phyloP scores from a whole-genome alignment of 352 stramenopile genomes.

The Phytophthora tubulina region DNA sequence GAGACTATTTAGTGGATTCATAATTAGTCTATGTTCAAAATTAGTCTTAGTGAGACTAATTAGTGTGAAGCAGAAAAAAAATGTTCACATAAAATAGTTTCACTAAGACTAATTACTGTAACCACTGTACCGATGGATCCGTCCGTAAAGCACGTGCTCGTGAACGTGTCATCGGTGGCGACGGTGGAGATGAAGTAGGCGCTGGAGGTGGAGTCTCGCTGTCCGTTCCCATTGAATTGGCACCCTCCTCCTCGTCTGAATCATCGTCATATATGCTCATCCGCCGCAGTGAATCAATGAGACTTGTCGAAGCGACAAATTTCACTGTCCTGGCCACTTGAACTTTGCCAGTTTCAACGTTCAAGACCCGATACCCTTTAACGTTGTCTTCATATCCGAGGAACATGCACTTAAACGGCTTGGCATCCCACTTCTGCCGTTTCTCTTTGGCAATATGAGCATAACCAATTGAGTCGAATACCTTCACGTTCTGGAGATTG shows the following conservation, averaged over 20 bases:
- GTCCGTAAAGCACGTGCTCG: not conserved
- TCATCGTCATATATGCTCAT: not conserved
- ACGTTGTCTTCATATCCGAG: not conserved
- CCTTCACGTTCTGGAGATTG: not conserved
- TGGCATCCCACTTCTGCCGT: not conserved
- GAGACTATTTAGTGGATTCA: too few relatives aligned
- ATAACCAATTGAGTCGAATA: slow-evolving; percentile 3
- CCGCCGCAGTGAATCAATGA: not conserved
- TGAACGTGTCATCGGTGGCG: not conserved
- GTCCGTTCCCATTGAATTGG: not conserved
- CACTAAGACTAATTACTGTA: too few relatives aligned
- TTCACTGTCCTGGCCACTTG: not conserved
- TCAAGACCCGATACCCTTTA: not conserved
- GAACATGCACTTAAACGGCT: not conserved
- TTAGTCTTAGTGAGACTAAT: too few relatives aligned
- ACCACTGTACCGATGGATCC: not conserved
- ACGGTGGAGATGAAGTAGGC: not conserved
- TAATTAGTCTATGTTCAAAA: too few relatives aligned
- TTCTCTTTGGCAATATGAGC: slow-evolving; percentile 5
- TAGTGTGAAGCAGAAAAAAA: too few relatives aligned
- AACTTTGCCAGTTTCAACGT: not conserved
- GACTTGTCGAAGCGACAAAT: not conserved
- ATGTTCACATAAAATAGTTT: too few relatives aligned
- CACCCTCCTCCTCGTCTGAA: not conserved
- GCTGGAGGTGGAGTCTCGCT: not conserved